phyloP scores from a whole-genome alignment of 73 alveolate species.

The Tetrahymena thermophila region DNA sequence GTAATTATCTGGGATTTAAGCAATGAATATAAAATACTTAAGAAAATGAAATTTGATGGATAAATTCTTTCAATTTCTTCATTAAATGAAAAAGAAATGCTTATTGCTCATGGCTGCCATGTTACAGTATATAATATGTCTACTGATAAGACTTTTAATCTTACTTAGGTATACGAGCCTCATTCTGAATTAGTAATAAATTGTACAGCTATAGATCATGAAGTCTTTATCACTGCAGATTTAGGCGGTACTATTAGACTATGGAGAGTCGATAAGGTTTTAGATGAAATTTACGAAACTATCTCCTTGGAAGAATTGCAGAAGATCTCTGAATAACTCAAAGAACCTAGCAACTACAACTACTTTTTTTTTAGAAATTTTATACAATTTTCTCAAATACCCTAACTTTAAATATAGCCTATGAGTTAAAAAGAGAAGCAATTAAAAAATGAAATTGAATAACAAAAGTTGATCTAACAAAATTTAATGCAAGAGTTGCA shows the following conservation, averaged over 20 bases:
- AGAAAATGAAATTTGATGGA: neutral
- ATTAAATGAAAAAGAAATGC: neutral
- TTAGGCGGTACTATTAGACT: neutral
- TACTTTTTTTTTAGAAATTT: neutral
- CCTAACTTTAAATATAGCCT: neutral
- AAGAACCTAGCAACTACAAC: neutral
- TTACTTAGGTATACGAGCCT: neutral
- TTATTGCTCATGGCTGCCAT: neutral
- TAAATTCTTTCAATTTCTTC: neutral
- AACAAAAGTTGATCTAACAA: neutral
- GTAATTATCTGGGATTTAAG: neutral
- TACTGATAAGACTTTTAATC: neutral
- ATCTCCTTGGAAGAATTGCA: neutral
- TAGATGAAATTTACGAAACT: neutral
- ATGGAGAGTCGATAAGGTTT: neutral
- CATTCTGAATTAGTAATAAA: neutral
- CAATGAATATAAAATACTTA: neutral
- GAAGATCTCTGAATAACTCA: neutral
- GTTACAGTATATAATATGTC: neutral
- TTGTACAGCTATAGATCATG: neutral
- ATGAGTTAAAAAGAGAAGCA: neutral
- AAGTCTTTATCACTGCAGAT: neutral
- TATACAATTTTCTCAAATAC: neutral
- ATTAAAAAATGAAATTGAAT: neutral
- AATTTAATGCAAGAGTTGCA: neutral